Conservation (phyloP, 2,329 filamentous ascomycete species). For the Verticillium tricorpus region DNA sequence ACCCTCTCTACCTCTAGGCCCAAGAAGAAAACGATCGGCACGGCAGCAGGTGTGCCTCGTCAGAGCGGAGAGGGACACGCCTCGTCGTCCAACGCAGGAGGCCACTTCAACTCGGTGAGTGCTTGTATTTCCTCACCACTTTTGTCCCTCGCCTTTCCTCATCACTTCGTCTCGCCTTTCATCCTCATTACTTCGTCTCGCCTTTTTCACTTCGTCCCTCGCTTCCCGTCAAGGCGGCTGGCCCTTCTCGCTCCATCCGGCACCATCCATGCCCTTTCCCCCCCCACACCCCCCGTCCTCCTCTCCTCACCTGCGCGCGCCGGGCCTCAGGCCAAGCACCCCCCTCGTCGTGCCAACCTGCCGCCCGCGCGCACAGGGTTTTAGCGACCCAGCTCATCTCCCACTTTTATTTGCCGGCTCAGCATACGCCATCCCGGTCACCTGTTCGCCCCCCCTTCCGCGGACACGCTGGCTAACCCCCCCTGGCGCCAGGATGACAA, state of each 20-base stretch:
- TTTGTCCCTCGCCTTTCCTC: not conserved
- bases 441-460: not conserved
- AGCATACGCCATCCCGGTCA: not conserved
- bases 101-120: conserved; percentile 49
- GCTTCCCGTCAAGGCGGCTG: not conserved
- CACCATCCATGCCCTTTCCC: not conserved
- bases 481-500: conserved; percentile 59
- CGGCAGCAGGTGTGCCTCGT: conserved; percentile 64
- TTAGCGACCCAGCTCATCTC: conserved; percentile 17
- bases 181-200: too few species aligned
- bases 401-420: conserved; percentile 2
- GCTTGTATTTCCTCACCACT: not conserved
- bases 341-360: not conserved
- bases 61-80: conserved; percentile 60
- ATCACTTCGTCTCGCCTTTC: not conserved
- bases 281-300: not conserved
- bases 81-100: conserved; percentile 57
- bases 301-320: not conserved
- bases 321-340: not conserved
- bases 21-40: conserved; percentile 69
- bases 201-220: not conserved
- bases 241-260: not conserved
- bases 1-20: conserved; percentile 47
- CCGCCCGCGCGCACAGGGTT: conserved; percentile 6
- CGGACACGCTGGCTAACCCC: not conserved